A percentile compares a stretch with the other conserved stretches of the same genome.
These are phyloP conservation scores for Serendipita sp. DNA, from an alignment of 768 basidiomycete species.

Conservation along the genomic window DNA sequence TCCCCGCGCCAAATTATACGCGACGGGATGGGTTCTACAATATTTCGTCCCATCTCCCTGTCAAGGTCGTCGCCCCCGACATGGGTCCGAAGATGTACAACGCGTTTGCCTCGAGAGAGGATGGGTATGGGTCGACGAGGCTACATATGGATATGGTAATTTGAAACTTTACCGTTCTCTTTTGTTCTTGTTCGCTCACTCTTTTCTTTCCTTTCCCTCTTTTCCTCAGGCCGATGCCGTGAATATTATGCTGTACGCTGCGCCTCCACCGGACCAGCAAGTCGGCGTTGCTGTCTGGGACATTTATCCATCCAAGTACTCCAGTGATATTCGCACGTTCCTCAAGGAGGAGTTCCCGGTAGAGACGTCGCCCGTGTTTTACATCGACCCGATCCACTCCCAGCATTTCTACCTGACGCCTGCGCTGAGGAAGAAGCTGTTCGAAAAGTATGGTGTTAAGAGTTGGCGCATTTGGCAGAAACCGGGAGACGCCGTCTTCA, in stretches of 20 bases:
- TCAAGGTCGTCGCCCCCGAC: slow-evolving; percentile 63
- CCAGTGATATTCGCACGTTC: slow-evolving; percentile 61
- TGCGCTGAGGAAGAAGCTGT: slow-evolving; percentile 49
- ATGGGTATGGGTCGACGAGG: slow-evolving; percentile 68
- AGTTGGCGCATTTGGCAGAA: slow-evolving; percentile 78
- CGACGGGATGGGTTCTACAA: slow-evolving; percentile 80
- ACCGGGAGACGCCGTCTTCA: slow-evolving; percentile 87
- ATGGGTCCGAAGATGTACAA: slow-evolving; percentile 92
- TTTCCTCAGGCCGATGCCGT: slow-evolving; percentile 46
- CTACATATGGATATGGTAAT: slow-evolving; percentile 84
- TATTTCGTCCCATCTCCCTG: slow-evolving; percentile 77
- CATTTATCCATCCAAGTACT: slow-evolving; percentile 68
- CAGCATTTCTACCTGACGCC: slow-evolving; percentile 78
- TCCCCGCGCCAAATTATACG: slow-evolving; percentile 84
- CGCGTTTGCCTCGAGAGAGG: slow-evolving; percentile 58
- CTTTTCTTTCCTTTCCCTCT: neutral
- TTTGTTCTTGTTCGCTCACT: slow-evolving; percentile 10
- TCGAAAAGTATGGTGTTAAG: slow-evolving; percentile 48
- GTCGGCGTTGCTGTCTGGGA: slow-evolving; percentile 83
- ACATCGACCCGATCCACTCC: slow-evolving; percentile 72
- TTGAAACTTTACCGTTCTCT: too few relatives aligned
- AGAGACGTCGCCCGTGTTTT: slow-evolving; percentile 16
- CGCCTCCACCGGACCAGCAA: slow-evolving; percentile 37
- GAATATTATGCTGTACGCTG: slow-evolving; percentile 77
- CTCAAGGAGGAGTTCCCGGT: slow-evolving; percentile 44